Evolutionary conservation across 768 basidiomycete species (phyloP), one percentile per base, ranked within the genome.

Genomic region (Russula earlei): DNA sequence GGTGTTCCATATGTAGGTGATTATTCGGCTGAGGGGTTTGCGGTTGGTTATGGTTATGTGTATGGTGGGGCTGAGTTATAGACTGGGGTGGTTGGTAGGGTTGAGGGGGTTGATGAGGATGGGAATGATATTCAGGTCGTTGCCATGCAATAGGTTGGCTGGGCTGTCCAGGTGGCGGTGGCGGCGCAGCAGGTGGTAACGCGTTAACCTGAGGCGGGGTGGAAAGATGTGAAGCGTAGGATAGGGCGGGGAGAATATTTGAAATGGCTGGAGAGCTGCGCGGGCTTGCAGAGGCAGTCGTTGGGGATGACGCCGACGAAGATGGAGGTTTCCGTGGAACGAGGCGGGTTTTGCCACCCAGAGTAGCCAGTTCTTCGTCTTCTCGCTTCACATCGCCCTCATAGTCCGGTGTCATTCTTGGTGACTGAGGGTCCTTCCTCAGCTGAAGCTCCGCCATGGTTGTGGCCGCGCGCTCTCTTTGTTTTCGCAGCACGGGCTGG

Each of bases 301-400:
- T 59, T 15, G 57, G 62, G 11, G 63, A 64, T 6, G 54, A 57
- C n/a, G 79, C 74, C 9, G 74, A 70, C 6, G 76, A 72, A 27
- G 56, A 58, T 19, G 70, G 66, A 11, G 75, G 68, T 58, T 77
- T 75, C 14, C 79, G 68, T 0, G 82, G 68, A 0, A 86, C 78
- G 2, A 85, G 74, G 20, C 83, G 75, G 9, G 82, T 84, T 70
- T 78, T 78, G 3, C 84, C 83, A 22, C 81, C 79, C 11, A 85
- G 74, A 2, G 77, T 77, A 6, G 79, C 76, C 37, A 84, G 64
- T 54, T 82, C 83, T 37, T 84, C 83, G 24, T 74, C 75, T 62
- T 84, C 84, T 52, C 73, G 75, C 65, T 84, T 83, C 56, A 81
- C 69, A 17, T 67, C 72, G 5, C 49, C 48, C 12, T 62, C 55